phyloP scores from a whole-genome alignment of 2,329 filamentous ascomycete species.

The Escovopsis weberi region DNA sequence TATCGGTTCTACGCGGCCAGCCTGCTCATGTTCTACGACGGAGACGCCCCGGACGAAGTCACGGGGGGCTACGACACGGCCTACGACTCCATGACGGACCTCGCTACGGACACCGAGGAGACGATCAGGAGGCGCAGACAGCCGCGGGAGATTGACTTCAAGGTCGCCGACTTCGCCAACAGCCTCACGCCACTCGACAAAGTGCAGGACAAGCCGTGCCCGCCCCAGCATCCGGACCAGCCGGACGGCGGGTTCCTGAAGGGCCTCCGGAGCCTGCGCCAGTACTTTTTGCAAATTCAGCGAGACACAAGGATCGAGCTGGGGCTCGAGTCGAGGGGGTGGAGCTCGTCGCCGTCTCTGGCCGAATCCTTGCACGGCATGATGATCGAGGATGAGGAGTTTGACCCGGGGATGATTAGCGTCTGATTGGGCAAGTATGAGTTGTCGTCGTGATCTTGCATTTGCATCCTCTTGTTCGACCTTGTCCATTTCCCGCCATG shows the following conservation, averaged over 20 bases:
- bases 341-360: slow-evolving; percentile 4
- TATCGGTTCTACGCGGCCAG: slow-evolving; percentile 95
- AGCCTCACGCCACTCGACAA: slow-evolving; percentile 81
- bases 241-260: slow-evolving; percentile 83
- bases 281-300: slow-evolving; percentile 81
- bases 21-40: slow-evolving; percentile 90
- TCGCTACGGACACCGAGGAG: slow-evolving; percentile 44
- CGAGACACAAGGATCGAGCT: slow-evolving; percentile 51
- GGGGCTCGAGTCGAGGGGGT: slow-evolving; percentile 26
- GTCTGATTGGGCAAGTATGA: slow-evolving; percentile 12
- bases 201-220: slow-evolving; percentile 49
- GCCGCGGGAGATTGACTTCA: slow-evolving; percentile 64
- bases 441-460: not conserved
- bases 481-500: not conserved
- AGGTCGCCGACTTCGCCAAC: slow-evolving; percentile 97
- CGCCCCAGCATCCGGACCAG: slow-evolving; percentile 64
- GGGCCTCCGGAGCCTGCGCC: slow-evolving; percentile 61
- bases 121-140: slow-evolving; percentile 32
- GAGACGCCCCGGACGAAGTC: slow-evolving; percentile 43
- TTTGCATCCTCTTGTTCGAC: not conserved
- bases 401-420: slow-evolving; percentile 20
- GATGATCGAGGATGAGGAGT: slow-evolving; percentile 11
- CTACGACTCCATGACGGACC: slow-evolving; percentile 44
- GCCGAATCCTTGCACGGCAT: slow-evolving; percentile 3
- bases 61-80: slow-evolving; percentile 32